Conservation (phyloP, 2,329 filamentous ascomycete species). For the Alternaria rosae region DNA sequence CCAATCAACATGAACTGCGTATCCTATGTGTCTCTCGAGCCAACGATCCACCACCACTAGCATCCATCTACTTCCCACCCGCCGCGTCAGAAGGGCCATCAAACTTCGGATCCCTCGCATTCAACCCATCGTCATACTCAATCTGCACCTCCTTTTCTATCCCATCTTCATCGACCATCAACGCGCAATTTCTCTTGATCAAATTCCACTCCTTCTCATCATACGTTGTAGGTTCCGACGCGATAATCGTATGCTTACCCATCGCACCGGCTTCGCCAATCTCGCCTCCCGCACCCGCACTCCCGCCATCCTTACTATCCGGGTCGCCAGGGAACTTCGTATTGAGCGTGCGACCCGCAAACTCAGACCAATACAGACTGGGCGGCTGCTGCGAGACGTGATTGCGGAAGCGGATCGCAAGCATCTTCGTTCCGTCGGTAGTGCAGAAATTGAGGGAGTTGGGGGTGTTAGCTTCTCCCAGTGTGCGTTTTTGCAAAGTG, state of each 20-base stretch:
- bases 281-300: conserved; percentile 44
- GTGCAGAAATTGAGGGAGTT: conserved; percentile 62
- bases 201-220: conserved; percentile 61
- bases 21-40: not conserved
- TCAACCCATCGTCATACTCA: conserved; percentile 50
- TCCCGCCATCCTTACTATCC: conserved; percentile 48
- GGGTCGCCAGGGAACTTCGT: conserved; percentile 60
- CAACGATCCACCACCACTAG: not conserved
- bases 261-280: conserved; percentile 51
- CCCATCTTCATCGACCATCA: conserved; percentile 54
- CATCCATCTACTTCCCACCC: not conserved
- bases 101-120: conserved; percentile 51
- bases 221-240: conserved; percentile 63
- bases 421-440: conserved; percentile 59
- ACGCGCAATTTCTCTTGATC: conserved; percentile 57
- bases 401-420: conserved; percentile 63
- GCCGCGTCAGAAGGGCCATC: conserved; percentile 4
- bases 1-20: not conserved
- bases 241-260: conserved; percentile 62
- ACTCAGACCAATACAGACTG: conserved; percentile 59
- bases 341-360: conserved; percentile 61
- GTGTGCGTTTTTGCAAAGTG: conserved; percentile 52
- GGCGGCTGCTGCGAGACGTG: conserved; percentile 61
- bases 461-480: conserved; percentile 52
- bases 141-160: conserved; percentile 47